Percentiles rank a stretch among this genome's conserved stretches.
Evolutionary conservation across 2,329 filamentous ascomycete genomes (phyloP).

Genomic region (Penicillium sp.): DNA sequence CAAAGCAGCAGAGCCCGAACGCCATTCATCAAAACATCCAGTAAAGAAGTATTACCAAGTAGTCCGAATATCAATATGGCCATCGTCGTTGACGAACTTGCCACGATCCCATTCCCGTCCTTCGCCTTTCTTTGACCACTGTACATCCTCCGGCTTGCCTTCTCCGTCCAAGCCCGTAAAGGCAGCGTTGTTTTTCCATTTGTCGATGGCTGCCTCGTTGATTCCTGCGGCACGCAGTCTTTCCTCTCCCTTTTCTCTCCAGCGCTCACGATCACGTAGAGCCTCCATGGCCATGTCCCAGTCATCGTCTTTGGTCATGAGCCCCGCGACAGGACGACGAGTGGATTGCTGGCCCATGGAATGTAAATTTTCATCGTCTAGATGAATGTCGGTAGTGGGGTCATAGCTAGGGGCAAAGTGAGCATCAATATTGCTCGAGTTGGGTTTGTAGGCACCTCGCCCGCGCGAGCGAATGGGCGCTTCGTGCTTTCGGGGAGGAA

Average conservation of each 20-base stretch:
- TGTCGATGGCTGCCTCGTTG: slow-evolving; percentile 68
- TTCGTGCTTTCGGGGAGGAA: slow-evolving; percentile 52
- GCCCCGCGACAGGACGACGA: slow-evolving; percentile 41
- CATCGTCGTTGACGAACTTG: slow-evolving; percentile 58
- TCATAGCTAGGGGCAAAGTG: slow-evolving; percentile 71
- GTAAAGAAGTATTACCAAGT: slow-evolving; percentile 42
- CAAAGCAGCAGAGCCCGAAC: slow-evolving; percentile 6
- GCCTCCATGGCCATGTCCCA: slow-evolving; percentile 82
- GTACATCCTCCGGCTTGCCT: slow-evolving; percentile 66
- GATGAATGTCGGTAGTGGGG: slow-evolving; percentile 47
- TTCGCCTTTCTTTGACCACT: slow-evolving; percentile 71
- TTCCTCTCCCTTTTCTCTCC: slow-evolving; percentile 72
- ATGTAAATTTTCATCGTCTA: slow-evolving; percentile 53
- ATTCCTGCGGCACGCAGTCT: slow-evolving; percentile 76
- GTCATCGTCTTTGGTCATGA: slow-evolving; percentile 57
- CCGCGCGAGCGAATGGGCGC: slow-evolving; percentile 60
- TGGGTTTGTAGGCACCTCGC: slow-evolving; percentile 62
- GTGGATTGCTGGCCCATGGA: slow-evolving; percentile 54
- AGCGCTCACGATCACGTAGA: slow-evolving; percentile 74
- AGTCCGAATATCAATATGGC: slow-evolving; percentile 51
- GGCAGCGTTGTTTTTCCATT: slow-evolving; percentile 65
- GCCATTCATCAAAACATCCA: background rate
- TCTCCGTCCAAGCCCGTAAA: slow-evolving; percentile 52
- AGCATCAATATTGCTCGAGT: slow-evolving; percentile 68
- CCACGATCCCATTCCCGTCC: slow-evolving; percentile 55